phyloP scores from a whole-genome alignment of 192 early-diverging fungal species.

The Gaertneriomyces semiglobifer region DNA sequence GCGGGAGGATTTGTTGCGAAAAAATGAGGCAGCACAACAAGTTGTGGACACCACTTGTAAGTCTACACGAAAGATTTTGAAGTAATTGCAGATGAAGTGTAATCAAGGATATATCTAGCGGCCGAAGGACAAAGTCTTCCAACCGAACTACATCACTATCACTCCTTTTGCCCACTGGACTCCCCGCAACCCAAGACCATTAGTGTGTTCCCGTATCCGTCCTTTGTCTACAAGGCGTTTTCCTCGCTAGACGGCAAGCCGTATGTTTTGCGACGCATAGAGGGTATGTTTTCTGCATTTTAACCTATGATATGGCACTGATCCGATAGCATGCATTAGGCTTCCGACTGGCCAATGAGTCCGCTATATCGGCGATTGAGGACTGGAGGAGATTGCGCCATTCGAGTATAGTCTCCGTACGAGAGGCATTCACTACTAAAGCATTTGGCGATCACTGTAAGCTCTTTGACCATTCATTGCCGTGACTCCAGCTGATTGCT shows the following conservation, averaged over 20 bases:
- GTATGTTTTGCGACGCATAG: conserved; percentile 82
- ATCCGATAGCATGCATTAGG: conserved; percentile 32
- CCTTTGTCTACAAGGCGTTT: conserved; percentile 81
- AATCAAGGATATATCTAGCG: not conserved
- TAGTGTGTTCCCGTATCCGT: conserved; percentile 65
- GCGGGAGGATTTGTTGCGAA: conserved; percentile 71
- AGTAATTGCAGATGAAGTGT: too few relatives aligned
- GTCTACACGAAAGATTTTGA: not conserved
- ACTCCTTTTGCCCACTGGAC: conserved; percentile 54
- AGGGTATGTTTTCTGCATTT: conserved; percentile 43
- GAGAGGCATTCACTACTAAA: conserved; percentile 93
- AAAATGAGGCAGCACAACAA: conserved; percentile 57
- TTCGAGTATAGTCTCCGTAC: conserved; percentile 78
- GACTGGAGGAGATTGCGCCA: conserved; percentile 79
- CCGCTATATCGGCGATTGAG: conserved; percentile 79
- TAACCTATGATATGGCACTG: not conserved
- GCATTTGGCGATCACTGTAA: conserved; percentile 91
- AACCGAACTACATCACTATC: conserved; percentile 81
- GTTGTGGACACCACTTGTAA: conserved; percentile 44
- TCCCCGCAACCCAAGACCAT: conserved; percentile 40
- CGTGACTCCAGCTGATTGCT: too few relatives aligned
- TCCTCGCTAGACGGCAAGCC: conserved; percentile 78
- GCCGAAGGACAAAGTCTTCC: conserved; percentile 41
- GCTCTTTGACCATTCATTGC: conserved; percentile 1
- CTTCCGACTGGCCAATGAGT: conserved; percentile 70